Base-by-base conservation (phyloP, 1,284 basidiomycete genomes). In the Malassezia arunalokei region DNA sequence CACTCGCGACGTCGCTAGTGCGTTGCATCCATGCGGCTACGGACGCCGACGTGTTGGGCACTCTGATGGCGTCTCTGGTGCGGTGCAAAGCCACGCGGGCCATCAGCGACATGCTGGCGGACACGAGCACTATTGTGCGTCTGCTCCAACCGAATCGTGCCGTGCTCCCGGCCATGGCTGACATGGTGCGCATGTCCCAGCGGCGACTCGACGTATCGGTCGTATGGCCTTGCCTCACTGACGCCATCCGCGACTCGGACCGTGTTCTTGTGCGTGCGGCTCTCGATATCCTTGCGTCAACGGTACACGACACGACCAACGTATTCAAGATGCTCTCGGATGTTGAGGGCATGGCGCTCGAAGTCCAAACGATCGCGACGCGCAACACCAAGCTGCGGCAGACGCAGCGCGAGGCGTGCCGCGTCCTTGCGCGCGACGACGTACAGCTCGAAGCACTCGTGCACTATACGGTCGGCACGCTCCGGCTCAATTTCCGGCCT, bases 401-500 rank as follows among this genome's bases (percentile, higher is more conserved):
- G 8, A 57, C 64, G 6, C 67, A 59, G 28, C 61, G 70, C 30
- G 53, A 49, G 33, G 53, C 53, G 4, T 50, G 33, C 49, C 35
- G 46, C 15, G 39, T 37, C 9, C 39, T 54, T 17, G 24, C 12
- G 14, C 29, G 20, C 8, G 31, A 8, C 29, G 53, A 50, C 14
- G 0, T 28, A n/a, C 53, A 55, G 29, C 17, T 55, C n/a, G 31
- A 45, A 14, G 38, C 48, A 24, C 39, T 65, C 4, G 42, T 63
- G 15, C 54, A 53, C 11, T 69, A 65, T 51, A 47, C 68, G 15
- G 56, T 70, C 35, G 62, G 62, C 43, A 68, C 62, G 31, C 50
- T 70, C 49, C 71, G 69, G 58, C 49, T 73, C 52, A 73, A 73
- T 37, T 53, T 73, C 39, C 55, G 58, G n/a, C 70, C 70, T 0